phyloP scores from a whole-genome alignment of 345 rosid species.

The Firmiana major region DNA sequence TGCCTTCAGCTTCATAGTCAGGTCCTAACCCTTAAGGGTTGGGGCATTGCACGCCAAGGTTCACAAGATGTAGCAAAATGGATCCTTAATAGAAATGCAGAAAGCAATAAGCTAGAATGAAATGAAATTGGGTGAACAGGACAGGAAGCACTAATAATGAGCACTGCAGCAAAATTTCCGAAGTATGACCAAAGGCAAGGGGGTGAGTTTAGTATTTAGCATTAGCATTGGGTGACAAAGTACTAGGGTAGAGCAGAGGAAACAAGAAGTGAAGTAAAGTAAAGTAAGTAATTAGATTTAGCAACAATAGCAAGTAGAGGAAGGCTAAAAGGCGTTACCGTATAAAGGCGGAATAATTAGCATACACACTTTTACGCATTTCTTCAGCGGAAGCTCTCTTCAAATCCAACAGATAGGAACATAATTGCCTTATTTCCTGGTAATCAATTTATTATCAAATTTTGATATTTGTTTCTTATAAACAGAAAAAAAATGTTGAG shows the following conservation, averaged over 20 bases:
- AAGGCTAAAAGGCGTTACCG: constrained; percentile 43
- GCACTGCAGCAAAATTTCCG: not conserved
- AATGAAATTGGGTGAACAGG: not conserved
- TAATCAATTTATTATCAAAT: not conserved
- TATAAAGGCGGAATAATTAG: constrained; percentile 94
- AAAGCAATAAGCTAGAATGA: not conserved
- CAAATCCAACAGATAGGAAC: constrained; percentile 81
- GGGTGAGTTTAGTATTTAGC: not conserved
- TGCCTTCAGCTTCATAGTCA: not conserved
- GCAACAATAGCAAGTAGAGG: not conserved
- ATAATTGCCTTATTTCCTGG: constrained; percentile 84
- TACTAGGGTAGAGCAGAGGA: not conserved
- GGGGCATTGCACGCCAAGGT: not conserved
- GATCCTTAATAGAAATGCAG: not conserved
- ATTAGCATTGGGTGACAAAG: not conserved
- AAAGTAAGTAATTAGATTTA: not conserved
- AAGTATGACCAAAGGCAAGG: not conserved
- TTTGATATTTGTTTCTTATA: not conserved
- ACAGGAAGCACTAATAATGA: not conserved
- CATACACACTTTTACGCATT: constrained; percentile 97
- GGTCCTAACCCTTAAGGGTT: not conserved
- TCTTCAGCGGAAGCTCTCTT: constrained; percentile 98
- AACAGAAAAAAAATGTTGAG: not conserved
- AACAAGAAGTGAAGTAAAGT: not conserved
- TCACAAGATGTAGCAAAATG: not conserved